A percentile compares a stretch with the other conserved stretches of the same genome.
These are phyloP conservation scores for Botrytis galanthina DNA, from an alignment of 2,329 filamentous ascomycete genomes.

Conservation along the genomic window DNA sequence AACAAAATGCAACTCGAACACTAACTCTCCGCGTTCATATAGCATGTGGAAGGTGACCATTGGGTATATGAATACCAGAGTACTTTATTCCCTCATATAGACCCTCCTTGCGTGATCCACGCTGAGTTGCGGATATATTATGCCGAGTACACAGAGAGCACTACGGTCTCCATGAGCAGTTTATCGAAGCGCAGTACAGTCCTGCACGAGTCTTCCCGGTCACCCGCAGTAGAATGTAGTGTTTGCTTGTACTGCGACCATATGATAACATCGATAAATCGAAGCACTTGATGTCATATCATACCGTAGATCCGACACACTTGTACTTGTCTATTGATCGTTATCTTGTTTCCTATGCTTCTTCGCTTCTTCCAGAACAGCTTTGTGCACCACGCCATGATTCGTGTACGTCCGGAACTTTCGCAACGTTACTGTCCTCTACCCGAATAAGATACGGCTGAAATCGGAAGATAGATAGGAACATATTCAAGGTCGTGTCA, in stretches of 20 bases:
- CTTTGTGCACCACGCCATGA: background rate
- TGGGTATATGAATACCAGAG: background rate
- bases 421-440: conserved; percentile 1
- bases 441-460: background rate
- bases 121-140: background rate
- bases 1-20: background rate
- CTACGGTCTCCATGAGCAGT: background rate
- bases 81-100: background rate
- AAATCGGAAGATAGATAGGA: background rate
- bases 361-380: background rate
- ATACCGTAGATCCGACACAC: background rate
- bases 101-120: background rate
- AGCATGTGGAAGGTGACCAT: background rate
- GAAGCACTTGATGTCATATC: background rate
- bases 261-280: background rate
- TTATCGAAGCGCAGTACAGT: background rate
- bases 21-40: too few relatives aligned
- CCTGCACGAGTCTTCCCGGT: background rate
- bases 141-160: background rate
- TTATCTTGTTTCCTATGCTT: background rate
- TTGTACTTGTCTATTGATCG: background rate
- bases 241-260: background rate
- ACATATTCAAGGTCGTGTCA: background rate
- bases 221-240: background rate
- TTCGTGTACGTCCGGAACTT: background rate